Percentiles rank a stretch among this genome's conserved stretches.
These are phyloP conservation scores for Coprinopsis sp. DNA, from an alignment of 768 basidiomycete genomes.

Conservation along the genomic window DNA sequence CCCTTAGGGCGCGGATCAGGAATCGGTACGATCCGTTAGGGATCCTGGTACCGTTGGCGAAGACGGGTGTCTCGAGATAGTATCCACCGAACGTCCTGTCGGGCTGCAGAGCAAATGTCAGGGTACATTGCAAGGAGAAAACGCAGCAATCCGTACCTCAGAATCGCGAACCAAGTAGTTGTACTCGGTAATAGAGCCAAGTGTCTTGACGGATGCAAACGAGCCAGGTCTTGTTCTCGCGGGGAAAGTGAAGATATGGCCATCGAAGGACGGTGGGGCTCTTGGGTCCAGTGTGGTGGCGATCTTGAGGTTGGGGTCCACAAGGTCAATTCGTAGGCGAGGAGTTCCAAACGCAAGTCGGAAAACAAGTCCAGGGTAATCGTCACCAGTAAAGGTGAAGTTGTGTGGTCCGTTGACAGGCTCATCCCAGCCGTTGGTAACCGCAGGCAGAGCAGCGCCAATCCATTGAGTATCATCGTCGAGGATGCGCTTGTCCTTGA, in stretches of 20 bases:
- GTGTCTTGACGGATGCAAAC: conserved; percentile 35
- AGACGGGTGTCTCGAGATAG: conserved; percentile 26
- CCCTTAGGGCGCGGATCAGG: conserved; percentile 36
- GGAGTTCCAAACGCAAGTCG: conserved; percentile 46
- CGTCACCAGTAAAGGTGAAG: conserved; percentile 39
- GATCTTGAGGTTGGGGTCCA: conserved; percentile 37
- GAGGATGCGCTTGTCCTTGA: conserved; percentile 44
- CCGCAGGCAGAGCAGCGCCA: conserved; percentile 36
- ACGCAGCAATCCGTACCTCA: conserved; percentile 38
- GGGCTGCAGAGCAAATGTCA: not conserved
- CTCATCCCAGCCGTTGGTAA: conserved; percentile 35
- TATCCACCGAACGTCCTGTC: not conserved
- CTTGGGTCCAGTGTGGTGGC: conserved; percentile 33
- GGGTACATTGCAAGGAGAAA: not conserved
- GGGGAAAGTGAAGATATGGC: conserved; percentile 39
- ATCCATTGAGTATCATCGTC: conserved; percentile 44
- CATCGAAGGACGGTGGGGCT: conserved; percentile 5
- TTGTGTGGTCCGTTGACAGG: conserved; percentile 34
- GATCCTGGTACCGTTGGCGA: conserved; percentile 41
- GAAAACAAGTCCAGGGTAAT: conserved; percentile 36
- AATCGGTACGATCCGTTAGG: conserved; percentile 38
- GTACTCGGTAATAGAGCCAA: conserved; percentile 45
- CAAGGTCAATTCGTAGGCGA: conserved; percentile 43
- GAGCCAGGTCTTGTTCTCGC: conserved; percentile 16
- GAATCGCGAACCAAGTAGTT: conserved; percentile 45